A percentile compares a stretch with the other conserved stretches of the same genome.
These are phyloP conservation scores for Marasmius sp. DNA, from an alignment of 1,284 basidiomycete genomes.

Conservation along the genomic window DNA sequence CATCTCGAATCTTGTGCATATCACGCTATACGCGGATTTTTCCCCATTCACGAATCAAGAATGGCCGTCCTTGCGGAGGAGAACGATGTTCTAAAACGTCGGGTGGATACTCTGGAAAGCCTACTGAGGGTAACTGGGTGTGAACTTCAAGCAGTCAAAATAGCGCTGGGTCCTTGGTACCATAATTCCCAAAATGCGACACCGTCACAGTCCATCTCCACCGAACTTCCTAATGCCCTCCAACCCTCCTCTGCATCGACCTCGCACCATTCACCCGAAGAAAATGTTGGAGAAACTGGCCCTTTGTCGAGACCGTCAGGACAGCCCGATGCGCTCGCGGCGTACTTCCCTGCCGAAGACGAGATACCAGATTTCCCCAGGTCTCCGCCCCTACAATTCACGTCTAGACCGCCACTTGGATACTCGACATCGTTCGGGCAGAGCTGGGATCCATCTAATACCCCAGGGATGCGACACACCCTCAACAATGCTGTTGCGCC, in stretches of 20 bases:
- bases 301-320: constrained; percentile 18
- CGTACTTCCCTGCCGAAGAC: constrained; percentile 1
- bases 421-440: constrained; percentile 3
- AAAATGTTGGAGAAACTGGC: not conserved
- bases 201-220: not conserved
- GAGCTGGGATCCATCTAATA: constrained; percentile 15
- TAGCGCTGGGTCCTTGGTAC: constrained; percentile 69
- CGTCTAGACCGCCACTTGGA: not conserved
- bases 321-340: not conserved
- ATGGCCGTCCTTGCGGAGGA: constrained; percentile 51
- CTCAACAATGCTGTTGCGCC: constrained; percentile 43
- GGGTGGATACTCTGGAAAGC: constrained; percentile 54
- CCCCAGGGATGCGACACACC: constrained; percentile 22
- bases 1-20: constrained; percentile 59
- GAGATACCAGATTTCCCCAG: not conserved
- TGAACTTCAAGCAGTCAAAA: constrained; percentile 51
- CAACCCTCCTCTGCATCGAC: constrained; percentile 21
- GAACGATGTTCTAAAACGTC: constrained; percentile 56
- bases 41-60: constrained; percentile 45
- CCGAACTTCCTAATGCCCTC: constrained; percentile 21
- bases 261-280: constrained; percentile 10
- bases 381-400: not conserved
- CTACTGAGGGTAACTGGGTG: constrained; percentile 44
- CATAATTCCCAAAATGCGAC: constrained; percentile 15
- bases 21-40: constrained; percentile 62